Conservation (phyloP, 2,329 filamentous ascomycete species). For the Cladophialophora bantiana region DNA sequence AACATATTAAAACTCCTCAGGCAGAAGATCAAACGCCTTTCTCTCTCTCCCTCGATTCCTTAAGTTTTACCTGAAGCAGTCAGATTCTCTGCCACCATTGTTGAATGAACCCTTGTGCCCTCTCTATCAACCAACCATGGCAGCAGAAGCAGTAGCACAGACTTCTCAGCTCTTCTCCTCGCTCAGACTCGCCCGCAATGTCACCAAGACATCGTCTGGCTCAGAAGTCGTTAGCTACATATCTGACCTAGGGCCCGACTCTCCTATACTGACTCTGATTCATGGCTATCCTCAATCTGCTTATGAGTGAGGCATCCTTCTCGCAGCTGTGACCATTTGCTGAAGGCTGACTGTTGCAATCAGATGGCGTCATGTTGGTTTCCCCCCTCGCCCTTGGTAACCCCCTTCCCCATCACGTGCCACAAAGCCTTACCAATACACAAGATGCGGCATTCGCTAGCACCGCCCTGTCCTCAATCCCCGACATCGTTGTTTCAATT, state of each 20-base stretch:
- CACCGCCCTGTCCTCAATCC: background rate
- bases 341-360: background rate
- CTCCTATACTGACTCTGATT: constrained; percentile 39
- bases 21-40: background rate
- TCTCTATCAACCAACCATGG: constrained; percentile 18
- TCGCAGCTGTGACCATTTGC: background rate
- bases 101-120: too few relatives aligned
- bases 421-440: background rate
- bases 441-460: background rate
- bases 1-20: background rate
- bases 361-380: constrained; percentile 30
- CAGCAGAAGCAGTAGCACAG: constrained; percentile 25
- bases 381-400: background rate
- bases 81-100: too few relatives aligned
- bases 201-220: constrained; percentile 36
- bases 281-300: constrained; percentile 41
- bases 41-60: background rate
- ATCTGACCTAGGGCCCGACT: constrained; percentile 32
- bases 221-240: constrained; percentile 39
- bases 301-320: constrained; percentile 30
- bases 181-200: constrained; percentile 30
- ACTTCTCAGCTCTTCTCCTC: constrained; percentile 22
- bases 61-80: background rate
- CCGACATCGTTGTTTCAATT: background rate
- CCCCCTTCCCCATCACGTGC: background rate